Conservation (phyloP, 2,329 filamentous ascomycete genomes). For the Penicillium palitans region DNA sequence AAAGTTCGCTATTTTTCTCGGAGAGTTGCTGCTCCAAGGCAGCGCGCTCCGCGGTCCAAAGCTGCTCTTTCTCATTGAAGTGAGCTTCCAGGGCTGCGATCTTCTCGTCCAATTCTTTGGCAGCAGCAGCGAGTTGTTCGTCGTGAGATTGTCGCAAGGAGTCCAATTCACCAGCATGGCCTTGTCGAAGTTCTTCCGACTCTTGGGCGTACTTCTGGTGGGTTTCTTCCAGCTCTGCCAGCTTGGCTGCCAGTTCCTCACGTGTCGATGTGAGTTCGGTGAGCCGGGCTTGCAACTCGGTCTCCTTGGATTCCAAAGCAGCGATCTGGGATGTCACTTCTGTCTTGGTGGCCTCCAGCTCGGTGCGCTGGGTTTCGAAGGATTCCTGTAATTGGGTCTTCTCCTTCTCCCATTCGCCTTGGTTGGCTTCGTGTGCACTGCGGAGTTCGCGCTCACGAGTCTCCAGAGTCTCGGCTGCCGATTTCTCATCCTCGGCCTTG, state of each 20-base stretch:
- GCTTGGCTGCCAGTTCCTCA: slow-evolving; percentile 29
- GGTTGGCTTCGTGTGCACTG: slow-evolving; percentile 39
- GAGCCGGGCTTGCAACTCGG: slow-evolving; percentile 31
- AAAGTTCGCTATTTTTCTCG: slow-evolving; percentile 43
- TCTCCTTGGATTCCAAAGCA: slow-evolving; percentile 39
- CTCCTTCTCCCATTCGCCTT: slow-evolving; percentile 38
- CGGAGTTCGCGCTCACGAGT: slow-evolving; percentile 47
- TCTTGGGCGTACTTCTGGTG: slow-evolving; percentile 31
- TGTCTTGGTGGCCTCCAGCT: slow-evolving; percentile 36
- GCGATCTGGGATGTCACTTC: slow-evolving; percentile 34
- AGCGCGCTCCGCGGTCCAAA: slow-evolving; percentile 36
- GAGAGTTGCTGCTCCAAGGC: slow-evolving; percentile 41
- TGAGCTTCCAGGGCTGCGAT: slow-evolving; percentile 29
- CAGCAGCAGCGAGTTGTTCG: slow-evolving; percentile 25
- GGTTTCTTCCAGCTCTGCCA: slow-evolving; percentile 36
- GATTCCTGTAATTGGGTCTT: slow-evolving; percentile 42
- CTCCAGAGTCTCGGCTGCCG: slow-evolving; percentile 39
- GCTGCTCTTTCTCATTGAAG: slow-evolving; percentile 33
- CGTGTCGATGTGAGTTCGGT: slow-evolving; percentile 30
- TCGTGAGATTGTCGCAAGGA: slow-evolving; percentile 28
- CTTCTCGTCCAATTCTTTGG: slow-evolving; percentile 30
- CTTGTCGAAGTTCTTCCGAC: slow-evolving; percentile 24
- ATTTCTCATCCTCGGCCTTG: slow-evolving; percentile 44
- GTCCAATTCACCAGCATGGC: slow-evolving; percentile 30
- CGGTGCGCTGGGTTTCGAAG: slow-evolving; percentile 37